phyloP scores from a whole-genome alignment of 257 asterid genomes.

The Rubia yunnanensis region DNA sequence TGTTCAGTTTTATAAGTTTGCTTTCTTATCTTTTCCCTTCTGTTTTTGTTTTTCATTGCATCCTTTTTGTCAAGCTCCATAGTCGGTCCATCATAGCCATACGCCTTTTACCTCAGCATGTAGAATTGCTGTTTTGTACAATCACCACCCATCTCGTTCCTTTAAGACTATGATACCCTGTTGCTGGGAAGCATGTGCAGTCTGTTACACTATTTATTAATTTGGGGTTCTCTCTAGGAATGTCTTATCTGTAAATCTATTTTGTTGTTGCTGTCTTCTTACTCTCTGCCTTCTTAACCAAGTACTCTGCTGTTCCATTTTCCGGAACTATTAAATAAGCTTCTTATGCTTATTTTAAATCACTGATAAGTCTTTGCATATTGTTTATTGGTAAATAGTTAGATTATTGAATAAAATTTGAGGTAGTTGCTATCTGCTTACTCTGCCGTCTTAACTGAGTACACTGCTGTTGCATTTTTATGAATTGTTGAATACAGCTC shows the following conservation, averaged over 20 bases:
- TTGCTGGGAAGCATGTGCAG: neutral
- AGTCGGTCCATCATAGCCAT: neutral
- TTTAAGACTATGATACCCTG: neutral
- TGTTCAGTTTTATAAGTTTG: neutral
- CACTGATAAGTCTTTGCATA: too few species aligned
- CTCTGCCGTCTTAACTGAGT: too few species aligned
- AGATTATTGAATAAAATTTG: too few species aligned
- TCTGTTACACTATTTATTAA: neutral
- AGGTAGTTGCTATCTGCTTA: too few species aligned
- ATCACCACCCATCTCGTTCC: neutral
- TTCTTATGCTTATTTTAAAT: neutral
- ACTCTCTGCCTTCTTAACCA: neutral
- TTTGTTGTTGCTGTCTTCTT: neutral
- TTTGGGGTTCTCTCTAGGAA: neutral
- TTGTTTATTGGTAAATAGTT: too few species aligned
- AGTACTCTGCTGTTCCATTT: neutral
- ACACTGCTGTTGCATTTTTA: neutral
- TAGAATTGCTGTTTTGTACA: neutral
- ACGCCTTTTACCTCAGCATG: neutral
- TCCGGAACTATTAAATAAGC: neutral
- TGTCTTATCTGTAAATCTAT: neutral
- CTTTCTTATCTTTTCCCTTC: neutral
- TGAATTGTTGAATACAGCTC: neutral
- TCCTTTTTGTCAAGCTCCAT: neutral
- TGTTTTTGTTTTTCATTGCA: neutral